phyloP scores from a whole-genome alignment of 495 filamentous ascomycete species.

The Daldinia childiae region DNA sequence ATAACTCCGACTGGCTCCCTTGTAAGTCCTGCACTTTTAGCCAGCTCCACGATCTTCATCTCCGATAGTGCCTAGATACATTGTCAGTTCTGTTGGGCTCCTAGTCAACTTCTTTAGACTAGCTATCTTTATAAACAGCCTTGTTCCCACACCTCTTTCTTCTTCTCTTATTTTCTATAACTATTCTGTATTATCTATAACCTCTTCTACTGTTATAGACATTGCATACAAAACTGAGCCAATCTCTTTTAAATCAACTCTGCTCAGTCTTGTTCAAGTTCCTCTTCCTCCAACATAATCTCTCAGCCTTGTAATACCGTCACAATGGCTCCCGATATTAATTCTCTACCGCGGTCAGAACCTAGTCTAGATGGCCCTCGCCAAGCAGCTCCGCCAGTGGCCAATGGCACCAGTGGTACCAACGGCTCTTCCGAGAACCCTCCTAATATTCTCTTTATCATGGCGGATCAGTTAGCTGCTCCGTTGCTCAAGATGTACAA shows the following conservation, averaged over 20 bases:
- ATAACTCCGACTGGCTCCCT: constrained; percentile 23
- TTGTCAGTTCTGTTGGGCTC: constrained; percentile 10
- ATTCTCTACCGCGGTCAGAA: constrained; percentile 58
- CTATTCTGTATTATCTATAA: background rate
- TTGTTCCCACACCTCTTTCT: constrained; percentile 20
- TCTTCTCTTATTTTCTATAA: constrained; percentile 16
- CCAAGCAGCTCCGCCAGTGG: constrained; percentile 23
- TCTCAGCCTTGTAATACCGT: constrained; percentile 1
- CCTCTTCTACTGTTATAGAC: constrained; percentile 2
- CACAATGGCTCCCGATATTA: constrained; percentile 64
- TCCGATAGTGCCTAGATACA: constrained; percentile 27
- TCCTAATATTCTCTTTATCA: constrained; percentile 86
- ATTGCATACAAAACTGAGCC: constrained; percentile 1
- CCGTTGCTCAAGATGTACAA: constrained; percentile 86
- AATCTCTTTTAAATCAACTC: constrained; percentile 4
- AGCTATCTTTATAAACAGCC: background rate
- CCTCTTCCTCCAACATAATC: constrained; percentile 12
- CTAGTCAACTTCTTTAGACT: background rate
- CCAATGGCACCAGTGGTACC: constrained; percentile 35
- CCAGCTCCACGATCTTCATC: constrained; percentile 41
- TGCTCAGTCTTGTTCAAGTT: constrained; percentile 12
- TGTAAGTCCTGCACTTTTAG: constrained; percentile 30
- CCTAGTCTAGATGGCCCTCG: constrained; percentile 28
- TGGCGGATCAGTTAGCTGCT: constrained; percentile 92
- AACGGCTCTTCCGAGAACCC: constrained; percentile 44